Evolutionary conservation across 495 filamentous ascomycete species (phyloP), one percentile per base, ranked within the genome.

Genomic region (Xylaria bambusicola): DNA sequence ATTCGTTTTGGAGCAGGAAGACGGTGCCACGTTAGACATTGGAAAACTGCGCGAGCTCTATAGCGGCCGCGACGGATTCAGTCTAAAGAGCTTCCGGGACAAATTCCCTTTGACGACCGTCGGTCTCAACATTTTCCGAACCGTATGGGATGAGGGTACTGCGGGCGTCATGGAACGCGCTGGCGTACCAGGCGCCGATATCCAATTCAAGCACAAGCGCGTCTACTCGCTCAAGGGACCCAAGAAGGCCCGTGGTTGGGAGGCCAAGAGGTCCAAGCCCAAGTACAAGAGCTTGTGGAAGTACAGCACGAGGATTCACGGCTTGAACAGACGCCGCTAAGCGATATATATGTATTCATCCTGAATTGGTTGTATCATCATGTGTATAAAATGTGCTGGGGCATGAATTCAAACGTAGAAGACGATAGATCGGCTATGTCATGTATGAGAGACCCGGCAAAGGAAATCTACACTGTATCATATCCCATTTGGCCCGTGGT

Each of bases 101-200:
- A 86, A 84, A 62, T 83, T 88, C 68, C 70, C 74, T 35, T 76
- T 96, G 41, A 81, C 81, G 56, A 80, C 92, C 6, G 87, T 96
- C 36, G 94, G 94, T 52, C 87, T 89, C 33, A 86, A 83, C 70
- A 75, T 99, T 66, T 99, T 97, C 85, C 86, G 94, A 60, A 87
- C 83, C 62, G 73, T 87, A 60, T 99, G 92, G 91, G 94, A 99
- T 71, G 89, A 91, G 40, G 81, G 83, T 53, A 99, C 88, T 35
- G 84, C 82, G 58, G 86, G 79, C 36, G 90, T 99, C 56, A 97
- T 99, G 93, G 76, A 84, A 71, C 76, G 87, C 69, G 84, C 90
- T 58, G 86, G 84, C 52, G 78, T 93, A 52, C 79, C 82, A 36
- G 89, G 89, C 18, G 86, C 86, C 56, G 88, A 97, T 66, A 69